Percentiles rank a stretch among this genome's conserved stretches.
These are phyloP conservation scores for Trichoderma brevicompactum DNA, from an alignment of 2,329 filamentous ascomycete genomes.

Conservation along the genomic window DNA sequence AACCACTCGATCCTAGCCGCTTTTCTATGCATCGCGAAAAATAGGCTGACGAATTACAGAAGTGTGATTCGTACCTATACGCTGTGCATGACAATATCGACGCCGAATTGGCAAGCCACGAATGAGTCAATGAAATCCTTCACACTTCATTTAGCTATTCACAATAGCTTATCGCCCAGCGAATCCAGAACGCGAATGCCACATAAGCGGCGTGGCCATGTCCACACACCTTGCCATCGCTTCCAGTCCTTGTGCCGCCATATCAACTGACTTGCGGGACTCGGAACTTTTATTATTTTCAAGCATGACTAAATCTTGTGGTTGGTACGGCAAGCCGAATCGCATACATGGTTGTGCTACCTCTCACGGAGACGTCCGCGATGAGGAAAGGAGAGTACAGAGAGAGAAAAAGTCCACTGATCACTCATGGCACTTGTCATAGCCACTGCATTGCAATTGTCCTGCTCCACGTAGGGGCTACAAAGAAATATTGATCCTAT, in stretches of 20 bases:
- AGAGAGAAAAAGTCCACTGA: neutral
- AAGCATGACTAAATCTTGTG: constrained; percentile 23
- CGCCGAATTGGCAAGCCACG: neutral
- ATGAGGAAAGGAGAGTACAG: neutral
- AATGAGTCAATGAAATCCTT: constrained; percentile 16
- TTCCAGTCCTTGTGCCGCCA: constrained; percentile 12
- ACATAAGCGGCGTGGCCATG: neutral
- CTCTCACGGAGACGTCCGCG: neutral
- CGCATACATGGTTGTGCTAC: constrained; percentile 18
- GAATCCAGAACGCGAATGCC: neutral
- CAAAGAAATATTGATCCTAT: too few species aligned
- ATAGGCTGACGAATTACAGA: neutral
- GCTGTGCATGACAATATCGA: neutral
- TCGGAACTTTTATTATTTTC: constrained; percentile 24
- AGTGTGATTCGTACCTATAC: neutral
- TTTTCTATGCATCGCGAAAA: neutral
- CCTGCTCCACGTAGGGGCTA: too few species aligned
- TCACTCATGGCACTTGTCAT: neutral
- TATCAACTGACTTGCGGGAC: constrained; percentile 1
- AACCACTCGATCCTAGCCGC: constrained; percentile 5
- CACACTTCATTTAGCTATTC: neutral
- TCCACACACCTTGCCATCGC: neutral
- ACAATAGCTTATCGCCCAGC: neutral
- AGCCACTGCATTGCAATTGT: too few species aligned
- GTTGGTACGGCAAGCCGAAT: constrained; percentile 16